Conservation (phyloP, 148 eudicot species). For the Limonium bicolor region DNA sequence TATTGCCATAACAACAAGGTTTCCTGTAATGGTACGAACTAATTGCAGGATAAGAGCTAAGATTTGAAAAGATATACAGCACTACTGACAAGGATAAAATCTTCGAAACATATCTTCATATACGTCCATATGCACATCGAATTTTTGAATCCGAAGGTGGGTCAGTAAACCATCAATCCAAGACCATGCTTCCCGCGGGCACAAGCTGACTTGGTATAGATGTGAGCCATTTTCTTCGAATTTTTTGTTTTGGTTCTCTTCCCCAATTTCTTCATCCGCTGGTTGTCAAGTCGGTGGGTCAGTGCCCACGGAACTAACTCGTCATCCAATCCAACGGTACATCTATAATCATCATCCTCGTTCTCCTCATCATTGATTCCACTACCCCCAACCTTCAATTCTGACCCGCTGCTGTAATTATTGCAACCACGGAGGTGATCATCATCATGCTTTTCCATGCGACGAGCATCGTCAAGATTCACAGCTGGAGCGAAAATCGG, state of each 20-base stretch:
- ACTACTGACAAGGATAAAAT: too few species aligned
- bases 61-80: too few species aligned
- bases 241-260: conserved; percentile 40
- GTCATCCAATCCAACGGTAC: conserved; percentile 38
- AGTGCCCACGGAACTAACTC: conserved; percentile 51
- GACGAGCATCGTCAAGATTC: neutral
- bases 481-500: too few species aligned
- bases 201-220: conserved; percentile 28
- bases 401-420: too few species aligned
- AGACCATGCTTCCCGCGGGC: conserved; percentile 42
- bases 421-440: neutral
- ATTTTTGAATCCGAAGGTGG: too few species aligned
- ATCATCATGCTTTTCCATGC: neutral
- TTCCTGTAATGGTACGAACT: too few species aligned
- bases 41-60: too few species aligned
- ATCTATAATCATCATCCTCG: conserved; percentile 16
- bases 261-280: conserved; percentile 63
- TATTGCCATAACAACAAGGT: too few species aligned
- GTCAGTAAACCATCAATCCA: conserved; percentile 13
- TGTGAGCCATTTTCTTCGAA: conserved; percentile 29
- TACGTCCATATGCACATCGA: too few species aligned
- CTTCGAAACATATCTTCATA: too few species aligned
- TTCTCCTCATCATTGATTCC: neutral
- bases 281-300: conserved; percentile 23
- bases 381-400: neutral